These are phyloP conservation scores for Cornus suecica DNA, from an alignment of 148 eudicot species.

Conservation along the genomic window DNA sequence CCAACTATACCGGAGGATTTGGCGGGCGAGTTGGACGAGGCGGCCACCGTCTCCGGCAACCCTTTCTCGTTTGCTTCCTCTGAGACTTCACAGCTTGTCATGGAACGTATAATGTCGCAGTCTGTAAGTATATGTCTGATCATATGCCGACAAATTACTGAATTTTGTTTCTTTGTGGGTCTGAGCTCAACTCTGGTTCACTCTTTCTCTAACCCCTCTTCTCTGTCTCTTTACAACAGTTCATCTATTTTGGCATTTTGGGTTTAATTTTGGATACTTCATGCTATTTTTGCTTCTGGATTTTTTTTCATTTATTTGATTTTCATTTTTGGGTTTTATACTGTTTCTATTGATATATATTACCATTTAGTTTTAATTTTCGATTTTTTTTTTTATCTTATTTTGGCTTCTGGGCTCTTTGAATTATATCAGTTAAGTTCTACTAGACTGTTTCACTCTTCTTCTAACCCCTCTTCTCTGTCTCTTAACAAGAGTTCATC, in stretches of 20 bases:
- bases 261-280: neutral
- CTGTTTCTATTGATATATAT: neutral
- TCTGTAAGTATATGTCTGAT: constrained; percentile 41
- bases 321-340: neutral
- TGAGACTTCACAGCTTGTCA: constrained; percentile 81
- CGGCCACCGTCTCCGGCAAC: constrained; percentile 39
- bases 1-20: constrained; percentile 48
- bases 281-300: neutral
- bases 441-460: no score
- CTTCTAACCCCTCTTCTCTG: no score
- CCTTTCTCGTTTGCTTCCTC: constrained; percentile 79
- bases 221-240: neutral
- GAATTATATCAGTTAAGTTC: no score
- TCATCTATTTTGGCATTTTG: neutral
- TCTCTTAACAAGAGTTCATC: no score
- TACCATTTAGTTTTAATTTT: no score
- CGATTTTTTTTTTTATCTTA: no score
- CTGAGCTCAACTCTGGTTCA: neutral
- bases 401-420: no score
- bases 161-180: neutral
- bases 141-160: constrained; percentile 4
- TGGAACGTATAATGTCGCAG: constrained; percentile 91
- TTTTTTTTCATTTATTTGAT: neutral
- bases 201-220: neutral
- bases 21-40: constrained; percentile 40